Conservation (phyloP, 2,329 filamentous ascomycete genomes). For the Mollisiaceae sp. region DNA sequence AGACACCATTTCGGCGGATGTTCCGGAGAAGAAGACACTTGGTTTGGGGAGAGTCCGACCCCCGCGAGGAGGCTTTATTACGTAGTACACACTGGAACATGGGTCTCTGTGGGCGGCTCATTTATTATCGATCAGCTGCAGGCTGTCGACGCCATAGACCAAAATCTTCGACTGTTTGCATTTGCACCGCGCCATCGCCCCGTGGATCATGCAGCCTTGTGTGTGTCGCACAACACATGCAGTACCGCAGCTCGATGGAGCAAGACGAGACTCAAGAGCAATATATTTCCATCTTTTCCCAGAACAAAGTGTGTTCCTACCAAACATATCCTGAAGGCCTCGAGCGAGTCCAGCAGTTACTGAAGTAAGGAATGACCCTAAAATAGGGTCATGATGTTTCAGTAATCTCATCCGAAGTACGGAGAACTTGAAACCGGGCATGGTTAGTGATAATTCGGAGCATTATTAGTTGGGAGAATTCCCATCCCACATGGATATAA, state of each 20-base stretch:
- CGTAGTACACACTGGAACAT: constrained; percentile 7
- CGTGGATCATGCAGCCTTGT: constrained; percentile 6
- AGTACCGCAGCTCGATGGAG: background rate
- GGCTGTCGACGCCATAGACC: constrained; percentile 11
- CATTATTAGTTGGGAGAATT: constrained; percentile 1
- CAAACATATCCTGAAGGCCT: background rate
- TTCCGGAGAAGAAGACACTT: constrained; percentile 17
- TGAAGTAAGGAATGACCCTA: background rate
- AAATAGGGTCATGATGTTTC: background rate
- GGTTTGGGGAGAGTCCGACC: constrained; percentile 11
- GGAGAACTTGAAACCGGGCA: background rate
- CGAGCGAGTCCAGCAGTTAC: background rate
- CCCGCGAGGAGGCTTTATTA: constrained; percentile 14
- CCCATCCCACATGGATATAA: constrained; percentile 5
- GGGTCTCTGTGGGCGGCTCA: constrained; percentile 2
- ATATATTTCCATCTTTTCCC: background rate
- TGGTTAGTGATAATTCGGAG: background rate
- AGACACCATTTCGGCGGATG: constrained; percentile 11
- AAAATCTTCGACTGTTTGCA: constrained; percentile 1
- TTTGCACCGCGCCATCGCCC: too few species aligned
- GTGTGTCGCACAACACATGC: background rate
- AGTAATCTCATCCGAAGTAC: background rate
- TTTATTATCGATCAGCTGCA: constrained; percentile 22
- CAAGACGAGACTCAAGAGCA: constrained; percentile 3
- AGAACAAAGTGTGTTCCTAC: background rate